Base-by-base conservation (phyloP, 345 rosid genomes). In the Syzygium oleosum region DNA sequence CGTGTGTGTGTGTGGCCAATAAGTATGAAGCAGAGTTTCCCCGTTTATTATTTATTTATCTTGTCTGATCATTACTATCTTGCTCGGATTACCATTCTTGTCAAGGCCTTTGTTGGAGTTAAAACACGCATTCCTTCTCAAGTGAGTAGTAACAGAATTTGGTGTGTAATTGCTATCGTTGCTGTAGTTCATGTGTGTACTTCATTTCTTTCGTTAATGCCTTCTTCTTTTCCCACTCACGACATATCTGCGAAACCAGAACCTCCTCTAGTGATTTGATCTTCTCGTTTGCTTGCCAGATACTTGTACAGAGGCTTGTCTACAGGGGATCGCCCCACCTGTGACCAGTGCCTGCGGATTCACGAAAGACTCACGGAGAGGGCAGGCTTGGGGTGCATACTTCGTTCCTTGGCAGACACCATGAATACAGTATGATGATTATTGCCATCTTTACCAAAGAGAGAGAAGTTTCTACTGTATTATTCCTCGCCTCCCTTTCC, bases 351-450 rank as follows among this genome's bases (percentile, higher is more conserved):
- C 91, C 93, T 96, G 27, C 91, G 94, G 79, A 96, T 97, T 90
- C 99, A 97, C 52, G 98, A 95, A 91, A 96, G 94, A 89, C 92
- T 96, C 85, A 95, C 98, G 0, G 99, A 95, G 92, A 93, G 89
- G 93, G 99, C 98, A 91, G 98, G 99, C 59, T 88, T 92, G 85
- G 99, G 99, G 73, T 96, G 99, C 93, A 98, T 96, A 88, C 91
- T 94, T 29, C 99, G 99, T 46, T 92, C 94, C 87, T 94, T 95
- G 58, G 93, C 98, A 0, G 99, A 98, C 90, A 98, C 98, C 63
- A 84, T 90, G 31, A 96, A 95, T 88, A 92, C 93, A 11, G 99
- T 98, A 90, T 98, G 92, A 95, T 73, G 61, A 54, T 54, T 38
- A 12, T 73, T 73, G 49, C 13, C 21, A 19, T 22, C 7, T 19